Base-by-base conservation (phyloP, 192 early-diverging fungal genomes). In the Pecoramyces ruminantium region DNA sequence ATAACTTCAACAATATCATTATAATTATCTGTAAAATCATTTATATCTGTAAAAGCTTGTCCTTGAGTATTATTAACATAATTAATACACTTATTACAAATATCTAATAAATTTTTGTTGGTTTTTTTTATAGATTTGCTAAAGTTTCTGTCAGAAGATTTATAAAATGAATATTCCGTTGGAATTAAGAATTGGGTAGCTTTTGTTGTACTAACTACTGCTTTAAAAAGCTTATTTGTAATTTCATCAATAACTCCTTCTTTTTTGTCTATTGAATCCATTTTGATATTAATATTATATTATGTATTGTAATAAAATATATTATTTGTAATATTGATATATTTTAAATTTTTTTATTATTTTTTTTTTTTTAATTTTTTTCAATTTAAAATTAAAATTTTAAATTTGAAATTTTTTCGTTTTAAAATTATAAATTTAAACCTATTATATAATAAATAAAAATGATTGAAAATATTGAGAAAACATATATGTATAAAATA, bases 1-100 rank as follows among this genome's bases (percentile, higher is more conserved):
- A 95, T 86, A 28, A 90, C 88, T 79, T 96, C 95, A 13, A 92
- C 88, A 28, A 92, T 90, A 9, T 83, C 79, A 34, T 85, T 82
- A 80, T 90, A 98, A 27, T 89, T 84, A 28, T 95, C 91, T 14
- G 83, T 86, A 11, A 93, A 84, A 82, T 92, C 92, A 82, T 94
- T 93, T n/a, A 79, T 77, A 42, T 92, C 92, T 17, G 42, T 51
- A 18, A 51, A 51, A 21, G 42, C 42, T 51, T 21, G 15, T 51
- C 42, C 42, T 21, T 51, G 15, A 4, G 42, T 51, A 51, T 51
- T 51, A 51, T 51, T 51, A 51, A 51, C 42, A 51, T 51, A 51
- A 21, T 51, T 51, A 21, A 51, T 51, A 51, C 42, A 51, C 21
- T 21, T 51, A 51, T 51, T 51, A 51, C 42, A 51, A 21, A 51